A percentile compares a stretch with the other conserved stretches of the same genome.
phyloP scores from a whole-genome alignment of 208 protist genomes.

The Herpetomonas muscarum region DNA sequence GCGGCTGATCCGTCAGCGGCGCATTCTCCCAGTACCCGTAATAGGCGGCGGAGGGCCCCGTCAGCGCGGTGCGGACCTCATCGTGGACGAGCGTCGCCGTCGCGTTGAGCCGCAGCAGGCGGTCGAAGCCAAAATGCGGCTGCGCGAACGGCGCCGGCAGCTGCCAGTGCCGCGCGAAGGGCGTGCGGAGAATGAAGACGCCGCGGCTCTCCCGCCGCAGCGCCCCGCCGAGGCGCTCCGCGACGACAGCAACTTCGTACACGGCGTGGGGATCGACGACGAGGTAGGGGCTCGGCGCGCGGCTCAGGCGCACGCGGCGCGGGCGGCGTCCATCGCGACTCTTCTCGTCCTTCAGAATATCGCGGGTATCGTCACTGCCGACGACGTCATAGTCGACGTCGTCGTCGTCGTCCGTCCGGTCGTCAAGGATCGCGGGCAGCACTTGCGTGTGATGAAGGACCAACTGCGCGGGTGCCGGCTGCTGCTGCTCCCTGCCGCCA shows the following conservation, averaged over 20 bases:
- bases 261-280: conserved; percentile 37
- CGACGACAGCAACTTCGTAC: conserved; percentile 42
- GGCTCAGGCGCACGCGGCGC: conserved; percentile 19
- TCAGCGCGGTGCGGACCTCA: conserved; percentile 42
- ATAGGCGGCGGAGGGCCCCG: conserved; percentile 22
- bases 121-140: conserved; percentile 71
- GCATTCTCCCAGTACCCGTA: conserved; percentile 66
- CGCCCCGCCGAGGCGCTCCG: conserved; percentile 11
- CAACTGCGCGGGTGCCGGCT: background rate
- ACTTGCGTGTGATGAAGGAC: conserved; percentile 34
- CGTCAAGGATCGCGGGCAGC: conserved; percentile 19
- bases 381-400: background rate
- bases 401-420: background rate
- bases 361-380: no score
- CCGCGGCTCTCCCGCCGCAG: conserved; percentile 9
- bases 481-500: background rate
- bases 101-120: conserved; percentile 28
- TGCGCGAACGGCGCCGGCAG: conserved; percentile 19
- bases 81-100: conserved; percentile 20
- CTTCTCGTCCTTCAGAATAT: conserved; percentile 1
- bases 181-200: conserved; percentile 55
- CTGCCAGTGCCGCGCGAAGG: conserved; percentile 39
- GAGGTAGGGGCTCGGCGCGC: conserved; percentile 51
- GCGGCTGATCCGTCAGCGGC: conserved; percentile 41
- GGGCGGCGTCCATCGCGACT: background rate